These are phyloP conservation scores for Myxozyma vanderwaltii DNA, from an alignment of 805 yeast species.

Conservation along the genomic window DNA sequence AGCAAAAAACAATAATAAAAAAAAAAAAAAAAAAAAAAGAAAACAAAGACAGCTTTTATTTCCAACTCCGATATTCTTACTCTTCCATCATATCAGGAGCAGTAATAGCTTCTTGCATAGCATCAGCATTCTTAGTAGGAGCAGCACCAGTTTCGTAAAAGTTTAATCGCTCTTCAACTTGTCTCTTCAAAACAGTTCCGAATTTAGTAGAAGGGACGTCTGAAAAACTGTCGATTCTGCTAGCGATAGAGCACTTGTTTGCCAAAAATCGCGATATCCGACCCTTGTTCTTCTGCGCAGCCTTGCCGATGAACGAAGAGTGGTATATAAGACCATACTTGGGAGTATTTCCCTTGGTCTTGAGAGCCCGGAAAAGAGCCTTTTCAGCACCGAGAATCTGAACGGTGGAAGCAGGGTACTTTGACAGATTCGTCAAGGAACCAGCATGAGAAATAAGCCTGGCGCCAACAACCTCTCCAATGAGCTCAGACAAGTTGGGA, in stretches of 20 bases:
- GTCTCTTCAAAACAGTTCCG: conserved; percentile 88
- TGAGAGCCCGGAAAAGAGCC: conserved; percentile 86
- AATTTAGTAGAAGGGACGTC: conserved; percentile 90
- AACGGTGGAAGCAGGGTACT: conserved; percentile 98
- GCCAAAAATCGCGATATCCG: conserved; percentile 98
- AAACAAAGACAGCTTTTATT: neutral
- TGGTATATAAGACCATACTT: conserved; percentile 95
- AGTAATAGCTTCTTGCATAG: conserved; percentile 87
- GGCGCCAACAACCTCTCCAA: conserved; percentile 99
- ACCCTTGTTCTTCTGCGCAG: conserved; percentile 96
- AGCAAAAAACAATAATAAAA: neutral
- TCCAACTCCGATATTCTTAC: neutral
- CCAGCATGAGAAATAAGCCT: conserved; percentile 98
- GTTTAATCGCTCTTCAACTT: conserved; percentile 95
- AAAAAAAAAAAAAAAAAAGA: neutral
- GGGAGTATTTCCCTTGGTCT: conserved; percentile 96
- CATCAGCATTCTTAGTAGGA: conserved; percentile 94
- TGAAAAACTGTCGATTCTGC: conserved; percentile 96
- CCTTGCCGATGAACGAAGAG: conserved; percentile 91
- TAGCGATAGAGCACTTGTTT: conserved; percentile 98
- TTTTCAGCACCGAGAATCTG: conserved; percentile 98
- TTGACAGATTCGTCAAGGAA: conserved; percentile 91
- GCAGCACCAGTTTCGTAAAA: conserved; percentile 96
- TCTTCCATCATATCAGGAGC: conserved; percentile 41
- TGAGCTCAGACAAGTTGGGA: conserved; percentile 92